These are phyloP conservation scores for Aspergillus carlsbadensis DNA, from an alignment of 495 filamentous ascomycete species.

Conservation along the genomic window DNA sequence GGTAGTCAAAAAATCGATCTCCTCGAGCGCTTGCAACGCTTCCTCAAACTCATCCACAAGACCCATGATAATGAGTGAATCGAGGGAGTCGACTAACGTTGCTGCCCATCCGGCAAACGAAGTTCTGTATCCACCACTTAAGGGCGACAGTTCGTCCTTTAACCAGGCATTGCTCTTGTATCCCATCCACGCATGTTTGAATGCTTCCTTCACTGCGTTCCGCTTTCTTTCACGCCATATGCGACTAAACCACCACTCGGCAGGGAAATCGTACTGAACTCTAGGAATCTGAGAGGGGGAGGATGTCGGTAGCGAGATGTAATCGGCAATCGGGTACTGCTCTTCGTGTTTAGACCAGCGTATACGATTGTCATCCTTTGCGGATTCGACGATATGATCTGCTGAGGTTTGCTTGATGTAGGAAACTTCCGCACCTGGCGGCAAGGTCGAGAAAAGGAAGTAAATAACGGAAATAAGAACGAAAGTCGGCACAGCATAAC, in stretches of 20 bases:
- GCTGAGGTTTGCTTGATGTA: conserved; percentile 9
- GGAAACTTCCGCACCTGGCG: conserved; percentile 23
- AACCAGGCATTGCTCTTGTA: conserved; percentile 78
- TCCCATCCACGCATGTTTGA: conserved; percentile 69
- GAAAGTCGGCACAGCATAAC: conserved; percentile 27
- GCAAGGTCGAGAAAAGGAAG: conserved; percentile 34
- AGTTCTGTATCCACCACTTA: conserved; percentile 51
- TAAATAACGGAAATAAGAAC: conserved; percentile 29
- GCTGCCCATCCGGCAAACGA: conserved; percentile 65
- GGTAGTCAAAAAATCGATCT: conserved; percentile 55
- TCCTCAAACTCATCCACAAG: conserved; percentile 58
- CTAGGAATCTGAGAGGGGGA: conserved; percentile 42
- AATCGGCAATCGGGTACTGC: conserved; percentile 47
- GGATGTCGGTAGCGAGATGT: conserved; percentile 48
- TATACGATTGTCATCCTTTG: conserved; percentile 21
- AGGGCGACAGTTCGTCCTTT: conserved; percentile 72
- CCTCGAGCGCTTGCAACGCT: conserved; percentile 51
- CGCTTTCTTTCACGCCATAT: conserved; percentile 43
- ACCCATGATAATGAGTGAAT: conserved; percentile 64
- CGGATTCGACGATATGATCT: conserved; percentile 7
- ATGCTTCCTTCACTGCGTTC: conserved; percentile 64
- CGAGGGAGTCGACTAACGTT: conserved; percentile 59
- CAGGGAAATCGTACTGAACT: conserved; percentile 53
- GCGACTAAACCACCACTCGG: conserved; percentile 38
- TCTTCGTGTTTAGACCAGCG: conserved; percentile 47